phyloP scores from a whole-genome alignment of 345 rosid species.

The Citrus inodora region DNA sequence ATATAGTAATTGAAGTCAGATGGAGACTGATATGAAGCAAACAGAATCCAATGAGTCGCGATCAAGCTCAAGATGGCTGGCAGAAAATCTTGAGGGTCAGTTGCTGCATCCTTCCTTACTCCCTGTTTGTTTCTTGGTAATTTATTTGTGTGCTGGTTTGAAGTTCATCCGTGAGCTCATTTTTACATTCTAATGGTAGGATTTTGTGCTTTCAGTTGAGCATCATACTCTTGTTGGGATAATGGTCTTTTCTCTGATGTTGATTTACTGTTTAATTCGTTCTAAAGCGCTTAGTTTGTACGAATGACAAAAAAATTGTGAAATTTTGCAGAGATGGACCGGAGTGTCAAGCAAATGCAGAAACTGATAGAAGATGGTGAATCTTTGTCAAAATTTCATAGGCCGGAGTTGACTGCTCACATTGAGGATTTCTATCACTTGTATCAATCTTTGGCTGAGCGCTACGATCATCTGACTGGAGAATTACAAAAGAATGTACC shows the following conservation, averaged over 20 bases:
- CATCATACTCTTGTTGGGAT: neutral
- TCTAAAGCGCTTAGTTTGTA: neutral
- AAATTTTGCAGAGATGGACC: conserved; percentile 43
- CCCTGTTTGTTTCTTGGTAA: neutral
- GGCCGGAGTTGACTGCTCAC: conserved; percentile 39
- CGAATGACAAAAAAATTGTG: neutral
- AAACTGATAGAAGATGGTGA: conserved; percentile 46
- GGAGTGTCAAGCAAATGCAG: conserved; percentile 36
- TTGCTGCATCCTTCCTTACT: neutral
- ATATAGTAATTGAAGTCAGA: conserved; percentile 3
- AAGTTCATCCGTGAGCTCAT: neutral
- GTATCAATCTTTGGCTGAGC: conserved; percentile 46
- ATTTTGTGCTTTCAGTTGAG: neutral
- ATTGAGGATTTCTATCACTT: conserved; percentile 40
- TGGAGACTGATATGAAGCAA: conserved; percentile 17
- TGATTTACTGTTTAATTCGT: neutral
- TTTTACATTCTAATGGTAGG: neutral
- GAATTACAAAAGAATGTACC: conserved; percentile 30
- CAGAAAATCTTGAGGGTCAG: conserved; percentile 53
- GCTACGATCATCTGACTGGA: conserved; percentile 39
- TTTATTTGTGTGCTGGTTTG: neutral
- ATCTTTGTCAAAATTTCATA: conserved; percentile 27
- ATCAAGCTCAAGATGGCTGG: conserved; percentile 43
- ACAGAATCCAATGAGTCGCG: conserved; percentile 9
- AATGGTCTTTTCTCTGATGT: neutral